Conservation (phyloP, 768 basidiomycete species). For the Mycena floridula region DNA sequence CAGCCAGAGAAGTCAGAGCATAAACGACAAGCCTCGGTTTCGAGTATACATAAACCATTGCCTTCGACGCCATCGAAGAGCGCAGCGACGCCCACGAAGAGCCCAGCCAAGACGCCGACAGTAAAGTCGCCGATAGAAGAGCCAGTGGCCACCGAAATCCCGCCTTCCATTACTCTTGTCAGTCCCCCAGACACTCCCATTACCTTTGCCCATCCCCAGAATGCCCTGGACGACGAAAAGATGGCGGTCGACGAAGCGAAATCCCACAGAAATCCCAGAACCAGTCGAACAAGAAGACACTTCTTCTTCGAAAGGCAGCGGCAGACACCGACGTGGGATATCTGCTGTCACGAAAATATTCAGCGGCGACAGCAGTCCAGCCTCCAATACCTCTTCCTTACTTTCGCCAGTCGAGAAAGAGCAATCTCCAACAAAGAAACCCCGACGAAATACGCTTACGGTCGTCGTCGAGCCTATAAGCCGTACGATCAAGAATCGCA, state of each 20-base stretch:
- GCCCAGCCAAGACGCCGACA: too few relatives aligned
- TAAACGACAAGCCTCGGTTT: too few relatives aligned
- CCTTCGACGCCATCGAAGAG: too few relatives aligned
- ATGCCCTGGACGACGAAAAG: too few relatives aligned
- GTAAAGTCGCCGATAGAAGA: too few relatives aligned
- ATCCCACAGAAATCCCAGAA: too few relatives aligned
- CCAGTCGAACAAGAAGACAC: constrained; percentile 17
- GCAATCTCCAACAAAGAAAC: constrained; percentile 13
- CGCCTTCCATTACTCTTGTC: constrained; percentile 32
- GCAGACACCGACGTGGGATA: constrained; percentile 6
- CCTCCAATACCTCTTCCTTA: background rate
- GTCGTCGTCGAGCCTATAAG: constrained; percentile 81
- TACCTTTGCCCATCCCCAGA: too few relatives aligned
- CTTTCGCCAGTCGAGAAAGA: constrained; percentile 23
- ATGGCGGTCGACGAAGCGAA: too few relatives aligned
- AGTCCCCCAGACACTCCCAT: constrained; percentile 33
- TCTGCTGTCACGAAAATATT: constrained; percentile 4
- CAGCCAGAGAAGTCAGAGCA: too few relatives aligned
- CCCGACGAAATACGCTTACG: constrained; percentile 75
- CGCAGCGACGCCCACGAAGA: too few relatives aligned
- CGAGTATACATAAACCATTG: too few relatives aligned
- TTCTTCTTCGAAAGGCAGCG: constrained; percentile 18
- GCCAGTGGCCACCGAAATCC: too few relatives aligned
- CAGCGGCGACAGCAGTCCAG: background rate
- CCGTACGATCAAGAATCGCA: constrained; percentile 33